phyloP scores from a whole-genome alignment of 371 early-diverging fungal genomes.

The Mucor circinelloides region DNA sequence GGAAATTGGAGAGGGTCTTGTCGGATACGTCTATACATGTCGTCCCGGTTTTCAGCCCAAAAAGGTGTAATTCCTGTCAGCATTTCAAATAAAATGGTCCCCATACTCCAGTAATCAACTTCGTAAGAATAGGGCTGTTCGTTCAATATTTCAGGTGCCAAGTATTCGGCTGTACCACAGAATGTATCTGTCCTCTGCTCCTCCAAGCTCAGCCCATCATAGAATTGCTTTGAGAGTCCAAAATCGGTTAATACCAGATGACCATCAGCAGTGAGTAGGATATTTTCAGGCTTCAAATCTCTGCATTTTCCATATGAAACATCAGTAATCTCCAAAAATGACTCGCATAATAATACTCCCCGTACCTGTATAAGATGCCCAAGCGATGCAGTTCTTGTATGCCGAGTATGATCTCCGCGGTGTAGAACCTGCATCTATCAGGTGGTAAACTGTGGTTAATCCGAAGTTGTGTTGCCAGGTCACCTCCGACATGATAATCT shows the following conservation, averaged over 20 bases:
- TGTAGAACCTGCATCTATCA: constrained; percentile 64
- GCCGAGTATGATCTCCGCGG: constrained; percentile 88
- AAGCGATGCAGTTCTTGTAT: constrained; percentile 86
- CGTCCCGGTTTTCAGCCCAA: constrained; percentile 72
- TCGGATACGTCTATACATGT: constrained; percentile 80
- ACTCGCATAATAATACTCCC: background rate
- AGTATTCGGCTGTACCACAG: constrained; percentile 94
- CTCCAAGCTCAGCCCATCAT: constrained; percentile 27
- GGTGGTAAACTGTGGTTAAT: constrained; percentile 38
- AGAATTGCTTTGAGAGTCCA: constrained; percentile 78
- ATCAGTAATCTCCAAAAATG: background rate
- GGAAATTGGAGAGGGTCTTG: constrained; percentile 75
- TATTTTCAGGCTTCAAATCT: constrained; percentile 90
- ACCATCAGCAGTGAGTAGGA: constrained; percentile 75
- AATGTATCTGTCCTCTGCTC: constrained; percentile 81
- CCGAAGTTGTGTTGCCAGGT: constrained; percentile 62
- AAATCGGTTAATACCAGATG: constrained; percentile 91
- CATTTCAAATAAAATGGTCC: constrained; percentile 90
- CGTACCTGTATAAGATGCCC: constrained; percentile 83
- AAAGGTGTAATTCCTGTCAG: constrained; percentile 77
- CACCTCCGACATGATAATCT: constrained; percentile 90
- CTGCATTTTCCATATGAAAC: constrained; percentile 9
- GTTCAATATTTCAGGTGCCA: constrained; percentile 88
- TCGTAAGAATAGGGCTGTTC: constrained; percentile 81
- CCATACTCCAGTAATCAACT: constrained; percentile 98